A percentile compares a stretch with the other conserved stretches of the same genome.
Conservation (phyloP, 495 filamentous ascomycete genomes). For the Penicilliopsis zonata region DNA sequence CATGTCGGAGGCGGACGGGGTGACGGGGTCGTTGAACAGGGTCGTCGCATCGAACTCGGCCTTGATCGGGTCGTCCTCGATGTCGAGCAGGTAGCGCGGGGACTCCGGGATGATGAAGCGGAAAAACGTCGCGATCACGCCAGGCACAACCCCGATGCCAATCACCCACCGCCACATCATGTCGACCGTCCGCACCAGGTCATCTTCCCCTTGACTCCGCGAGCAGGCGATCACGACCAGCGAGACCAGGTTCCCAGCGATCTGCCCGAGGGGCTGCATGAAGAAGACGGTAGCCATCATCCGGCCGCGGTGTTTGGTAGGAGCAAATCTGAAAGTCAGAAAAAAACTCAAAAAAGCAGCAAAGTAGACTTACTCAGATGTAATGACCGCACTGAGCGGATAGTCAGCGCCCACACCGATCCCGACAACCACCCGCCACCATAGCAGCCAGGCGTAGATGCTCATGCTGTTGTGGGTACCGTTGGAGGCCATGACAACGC, state of each 20-base stretch:
- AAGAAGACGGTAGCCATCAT: constrained; percentile 60
- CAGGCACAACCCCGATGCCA: constrained; percentile 48
- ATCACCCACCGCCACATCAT: constrained; percentile 49
- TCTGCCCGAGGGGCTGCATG: constrained; percentile 53
- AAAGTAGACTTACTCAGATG: constrained; percentile 42
- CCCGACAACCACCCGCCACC: constrained; percentile 46
- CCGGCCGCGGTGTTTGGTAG: constrained; percentile 41
- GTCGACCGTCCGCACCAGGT: constrained; percentile 28
- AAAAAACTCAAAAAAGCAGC: constrained; percentile 1
- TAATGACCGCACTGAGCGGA: constrained; percentile 47
- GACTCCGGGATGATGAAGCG: constrained; percentile 52
- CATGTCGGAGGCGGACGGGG: constrained; percentile 4
- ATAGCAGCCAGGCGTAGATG: constrained; percentile 43
- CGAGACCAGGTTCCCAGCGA: constrained; percentile 44
- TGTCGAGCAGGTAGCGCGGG: constrained; percentile 42
- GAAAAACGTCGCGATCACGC: constrained; percentile 43
- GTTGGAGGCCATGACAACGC: constrained; percentile 35
- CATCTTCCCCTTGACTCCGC: constrained; percentile 13
- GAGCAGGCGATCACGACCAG: constrained; percentile 31
- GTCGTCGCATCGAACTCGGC: constrained; percentile 35
- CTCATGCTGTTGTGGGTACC: constrained; percentile 38
- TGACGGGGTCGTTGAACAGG: constrained; percentile 19
- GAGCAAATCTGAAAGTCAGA: constrained; percentile 37
- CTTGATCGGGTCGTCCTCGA: constrained; percentile 34
- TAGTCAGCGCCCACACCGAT: constrained; percentile 49